Conservation (phyloP, 2,329 filamentous ascomycete species). For the Clarireedia homoeocarpa region DNA sequence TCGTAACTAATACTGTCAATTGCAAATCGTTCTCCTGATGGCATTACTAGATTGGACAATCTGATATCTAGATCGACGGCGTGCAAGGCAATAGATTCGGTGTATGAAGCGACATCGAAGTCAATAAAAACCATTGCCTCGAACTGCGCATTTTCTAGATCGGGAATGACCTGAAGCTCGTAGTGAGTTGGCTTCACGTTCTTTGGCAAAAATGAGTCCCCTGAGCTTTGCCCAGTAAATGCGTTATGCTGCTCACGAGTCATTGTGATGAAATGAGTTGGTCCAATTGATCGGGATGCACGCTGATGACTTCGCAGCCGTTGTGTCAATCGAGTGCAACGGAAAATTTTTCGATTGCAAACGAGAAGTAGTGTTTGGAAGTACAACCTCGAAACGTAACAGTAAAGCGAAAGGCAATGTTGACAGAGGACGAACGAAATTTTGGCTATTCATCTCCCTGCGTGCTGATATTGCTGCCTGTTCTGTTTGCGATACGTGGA, state of each 20-base stretch:
- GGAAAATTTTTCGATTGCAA: too few relatives aligned
- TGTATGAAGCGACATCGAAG: slow-evolving; percentile 56
- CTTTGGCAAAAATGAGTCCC: slow-evolving; percentile 40
- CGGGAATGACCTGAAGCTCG: slow-evolving; percentile 57
- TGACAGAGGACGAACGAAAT: too few relatives aligned
- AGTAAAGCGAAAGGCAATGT: too few relatives aligned
- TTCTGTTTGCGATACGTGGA: too few relatives aligned
- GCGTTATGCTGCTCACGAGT: neutral
- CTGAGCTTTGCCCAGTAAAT: neutral
- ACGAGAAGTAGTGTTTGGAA: too few relatives aligned
- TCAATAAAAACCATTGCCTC: slow-evolving; percentile 57
- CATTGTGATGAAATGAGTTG: neutral
- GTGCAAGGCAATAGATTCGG: slow-evolving; percentile 57
- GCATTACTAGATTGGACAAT: slow-evolving; percentile 9
- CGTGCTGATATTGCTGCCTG: too few relatives aligned
- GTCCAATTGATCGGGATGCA: neutral
- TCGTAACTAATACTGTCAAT: slow-evolving; percentile 3
- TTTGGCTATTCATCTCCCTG: too few relatives aligned
- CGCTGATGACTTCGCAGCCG: too few relatives aligned
- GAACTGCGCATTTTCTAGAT: slow-evolving; percentile 59
- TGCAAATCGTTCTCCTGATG: neutral
- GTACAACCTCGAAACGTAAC: too few relatives aligned
- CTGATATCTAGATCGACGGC: slow-evolving; percentile 54
- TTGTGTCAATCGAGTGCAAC: too few relatives aligned
- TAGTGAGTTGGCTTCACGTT: slow-evolving; percentile 64